These are phyloP conservation scores for Fusarium annulatum DNA, from an alignment of 2,329 filamentous ascomycete genomes.

Conservation along the genomic window DNA sequence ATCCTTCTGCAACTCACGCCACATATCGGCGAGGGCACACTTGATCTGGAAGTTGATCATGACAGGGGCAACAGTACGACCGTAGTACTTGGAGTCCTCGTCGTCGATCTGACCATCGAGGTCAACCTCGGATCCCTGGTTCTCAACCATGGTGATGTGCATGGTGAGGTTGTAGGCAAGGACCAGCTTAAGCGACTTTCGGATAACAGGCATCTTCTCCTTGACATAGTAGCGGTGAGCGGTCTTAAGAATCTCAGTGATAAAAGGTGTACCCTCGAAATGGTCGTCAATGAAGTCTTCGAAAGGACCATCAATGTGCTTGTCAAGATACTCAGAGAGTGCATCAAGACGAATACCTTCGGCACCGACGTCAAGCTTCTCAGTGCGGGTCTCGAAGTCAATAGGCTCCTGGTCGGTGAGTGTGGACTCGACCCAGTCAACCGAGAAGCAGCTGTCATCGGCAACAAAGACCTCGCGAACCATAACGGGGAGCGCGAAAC, in stretches of 20 bases:
- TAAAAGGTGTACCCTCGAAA: conserved; percentile 93
- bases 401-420: conserved; percentile 75
- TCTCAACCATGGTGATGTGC: conserved; percentile 94
- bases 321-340: conserved; percentile 92
- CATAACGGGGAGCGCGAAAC: conserved; percentile 90
- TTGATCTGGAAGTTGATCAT: conserved; percentile 99
- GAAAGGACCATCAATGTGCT: conserved; percentile 91
- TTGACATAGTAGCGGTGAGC: conserved; percentile 93
- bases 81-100: conserved; percentile 85
- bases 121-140: conserved; percentile 81
- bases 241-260: conserved; percentile 96
- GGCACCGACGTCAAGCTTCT: conserved; percentile 87
- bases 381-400: conserved; percentile 87
- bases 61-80: conserved; percentile 91
- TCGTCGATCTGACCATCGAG: conserved; percentile 88
- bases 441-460: conserved; percentile 90
- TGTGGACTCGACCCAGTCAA: conserved; percentile 91
- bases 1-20: conserved; percentile 96
- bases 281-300: conserved; percentile 96
- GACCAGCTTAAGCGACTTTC: conserved; percentile 94
- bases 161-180: conserved; percentile 95
- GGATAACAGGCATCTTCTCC: conserved; percentile 88
- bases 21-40: conserved; percentile 96
- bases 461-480: conserved; percentile 93
- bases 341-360: conserved; percentile 85